These are phyloP conservation scores for Calonectria pauciramosa DNA, from an alignment of 2,329 filamentous ascomycete genomes.

Conservation along the genomic window DNA sequence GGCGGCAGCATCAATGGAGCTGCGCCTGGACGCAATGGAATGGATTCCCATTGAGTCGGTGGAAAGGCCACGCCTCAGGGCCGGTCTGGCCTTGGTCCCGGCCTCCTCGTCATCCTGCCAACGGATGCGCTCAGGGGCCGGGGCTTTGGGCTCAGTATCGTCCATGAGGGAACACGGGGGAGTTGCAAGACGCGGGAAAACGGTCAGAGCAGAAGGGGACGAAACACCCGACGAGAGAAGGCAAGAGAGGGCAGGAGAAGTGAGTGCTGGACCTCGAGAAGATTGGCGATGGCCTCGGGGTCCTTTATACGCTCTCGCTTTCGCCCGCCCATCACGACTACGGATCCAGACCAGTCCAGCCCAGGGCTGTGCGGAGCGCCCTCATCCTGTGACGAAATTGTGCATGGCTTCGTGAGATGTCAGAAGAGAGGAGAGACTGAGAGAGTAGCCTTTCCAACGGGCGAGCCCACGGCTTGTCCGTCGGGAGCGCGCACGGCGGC, in stretches of 20 bases:
- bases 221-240: not conserved
- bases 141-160: slow-evolving; percentile 30
- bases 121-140: slow-evolving; percentile 34
- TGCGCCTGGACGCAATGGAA: slow-evolving; percentile 30
- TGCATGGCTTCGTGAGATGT: slow-evolving; percentile 21
- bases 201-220: not conserved
- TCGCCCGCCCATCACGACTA: slow-evolving; percentile 16
- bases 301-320: slow-evolving; percentile 30
- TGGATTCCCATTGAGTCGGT: slow-evolving; percentile 31
- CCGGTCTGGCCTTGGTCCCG: slow-evolving; percentile 28
- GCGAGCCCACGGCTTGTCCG: not conserved
- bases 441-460: not conserved
- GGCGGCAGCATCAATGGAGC: slow-evolving; percentile 30
- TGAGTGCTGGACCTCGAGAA: slow-evolving; percentile 24
- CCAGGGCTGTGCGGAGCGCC: slow-evolving; percentile 27
- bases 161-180: slow-evolving; percentile 26
- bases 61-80: slow-evolving; percentile 30
- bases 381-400: slow-evolving; percentile 19
- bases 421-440: not conserved
- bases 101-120: slow-evolving; percentile 38
- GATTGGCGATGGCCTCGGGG: slow-evolving; percentile 5
- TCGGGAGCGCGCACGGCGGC: slow-evolving; percentile 25
- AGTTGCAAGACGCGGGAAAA: not conserved
- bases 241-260: slow-evolving; percentile 19
- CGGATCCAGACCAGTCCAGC: slow-evolving; percentile 32